Conservation (phyloP, 768 basidiomycete species). For the Boletus rufocinnamomeus region DNA sequence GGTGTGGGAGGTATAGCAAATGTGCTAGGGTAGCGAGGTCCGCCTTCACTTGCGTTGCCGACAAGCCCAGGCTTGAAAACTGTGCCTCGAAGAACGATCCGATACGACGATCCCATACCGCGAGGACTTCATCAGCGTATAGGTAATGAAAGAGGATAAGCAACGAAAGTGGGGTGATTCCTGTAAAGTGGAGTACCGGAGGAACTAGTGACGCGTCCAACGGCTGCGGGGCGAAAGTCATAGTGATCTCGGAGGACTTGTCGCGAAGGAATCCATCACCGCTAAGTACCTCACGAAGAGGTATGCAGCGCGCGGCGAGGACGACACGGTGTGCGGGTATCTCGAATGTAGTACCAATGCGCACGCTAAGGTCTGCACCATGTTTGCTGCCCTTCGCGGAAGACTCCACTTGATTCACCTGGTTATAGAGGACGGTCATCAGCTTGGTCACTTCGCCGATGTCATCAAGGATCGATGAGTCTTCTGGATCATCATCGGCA, state of each 20-base stretch:
- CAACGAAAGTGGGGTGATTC: slow-evolving; percentile 63
- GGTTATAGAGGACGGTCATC: slow-evolving; percentile 13
- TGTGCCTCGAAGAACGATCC: slow-evolving; percentile 43
- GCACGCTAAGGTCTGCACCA: slow-evolving; percentile 67
- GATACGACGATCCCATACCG: slow-evolving; percentile 82
- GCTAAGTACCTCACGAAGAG: slow-evolving; percentile 46
- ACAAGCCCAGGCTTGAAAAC: slow-evolving; percentile 43
- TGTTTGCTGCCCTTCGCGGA: slow-evolving; percentile 33
- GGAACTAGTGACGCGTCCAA: background rate
- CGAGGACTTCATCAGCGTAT: slow-evolving; percentile 83
- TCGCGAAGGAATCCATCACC: slow-evolving; percentile 36
- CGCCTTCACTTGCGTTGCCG: slow-evolving; percentile 51
- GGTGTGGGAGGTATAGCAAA: slow-evolving; percentile 55
- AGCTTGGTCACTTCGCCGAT: slow-evolving; percentile 34
- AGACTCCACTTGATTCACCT: background rate
- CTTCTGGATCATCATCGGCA: slow-evolving; percentile 42
- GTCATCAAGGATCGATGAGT: slow-evolving; percentile 39
- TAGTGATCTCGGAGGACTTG: slow-evolving; percentile 29
- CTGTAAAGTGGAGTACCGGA: slow-evolving; percentile 40
- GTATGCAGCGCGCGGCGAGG: slow-evolving; percentile 59
- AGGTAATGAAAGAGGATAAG: slow-evolving; percentile 81
- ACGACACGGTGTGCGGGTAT: slow-evolving; percentile 68
- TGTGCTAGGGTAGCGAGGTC: slow-evolving; percentile 65
- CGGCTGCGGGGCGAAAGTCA: slow-evolving; percentile 27
- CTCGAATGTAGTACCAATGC: slow-evolving; percentile 42